phyloP scores from a whole-genome alignment of 2,329 filamentous ascomycete species.

The Trichoderma sp. region DNA sequence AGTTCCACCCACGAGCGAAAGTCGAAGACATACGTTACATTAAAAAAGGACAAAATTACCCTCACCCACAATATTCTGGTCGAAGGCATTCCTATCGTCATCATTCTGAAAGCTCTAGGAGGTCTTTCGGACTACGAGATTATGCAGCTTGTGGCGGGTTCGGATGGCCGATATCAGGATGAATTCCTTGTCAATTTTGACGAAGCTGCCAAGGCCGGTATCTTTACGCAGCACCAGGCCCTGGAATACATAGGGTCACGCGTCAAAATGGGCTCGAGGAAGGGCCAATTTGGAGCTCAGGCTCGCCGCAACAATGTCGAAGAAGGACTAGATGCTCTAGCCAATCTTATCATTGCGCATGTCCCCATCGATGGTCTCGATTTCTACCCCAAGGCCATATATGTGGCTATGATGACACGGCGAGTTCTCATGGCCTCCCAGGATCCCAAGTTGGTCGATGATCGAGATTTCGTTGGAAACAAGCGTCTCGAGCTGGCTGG shows the following conservation, averaged over 20 bases:
- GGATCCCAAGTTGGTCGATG: conserved; percentile 86
- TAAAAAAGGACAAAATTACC: conserved; percentile 90
- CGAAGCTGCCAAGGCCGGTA: conserved; percentile 77
- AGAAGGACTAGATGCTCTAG: conserved; percentile 89
- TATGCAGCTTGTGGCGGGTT: conserved; percentile 83
- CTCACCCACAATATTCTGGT: conserved; percentile 91
- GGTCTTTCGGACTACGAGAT: conserved; percentile 96
- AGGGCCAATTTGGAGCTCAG: conserved; percentile 54
- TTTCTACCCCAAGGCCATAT: conserved; percentile 95
- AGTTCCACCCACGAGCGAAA: conserved; percentile 98
- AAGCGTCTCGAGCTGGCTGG: conserved; percentile 94
- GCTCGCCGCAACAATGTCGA: conserved; percentile 78
- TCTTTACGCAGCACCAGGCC: conserved; percentile 93
- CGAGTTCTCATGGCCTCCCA: conserved; percentile 92
- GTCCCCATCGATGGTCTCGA: conserved; percentile 89
- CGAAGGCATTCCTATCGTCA: conserved; percentile 93
- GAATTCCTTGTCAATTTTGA: conserved; percentile 96
- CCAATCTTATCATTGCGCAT: conserved; percentile 91
- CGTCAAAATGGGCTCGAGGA: conserved; percentile 81
- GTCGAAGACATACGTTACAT: conserved; percentile 92
- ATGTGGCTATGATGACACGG: conserved; percentile 96
- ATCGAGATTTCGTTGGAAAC: conserved; percentile 97
- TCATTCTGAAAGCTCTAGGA: conserved; percentile 89
- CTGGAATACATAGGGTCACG: conserved; percentile 86
- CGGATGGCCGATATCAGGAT: conserved; percentile 87